phyloP scores from a whole-genome alignment of 1,139 yeast species.

The Yamadazyma aaseri region DNA sequence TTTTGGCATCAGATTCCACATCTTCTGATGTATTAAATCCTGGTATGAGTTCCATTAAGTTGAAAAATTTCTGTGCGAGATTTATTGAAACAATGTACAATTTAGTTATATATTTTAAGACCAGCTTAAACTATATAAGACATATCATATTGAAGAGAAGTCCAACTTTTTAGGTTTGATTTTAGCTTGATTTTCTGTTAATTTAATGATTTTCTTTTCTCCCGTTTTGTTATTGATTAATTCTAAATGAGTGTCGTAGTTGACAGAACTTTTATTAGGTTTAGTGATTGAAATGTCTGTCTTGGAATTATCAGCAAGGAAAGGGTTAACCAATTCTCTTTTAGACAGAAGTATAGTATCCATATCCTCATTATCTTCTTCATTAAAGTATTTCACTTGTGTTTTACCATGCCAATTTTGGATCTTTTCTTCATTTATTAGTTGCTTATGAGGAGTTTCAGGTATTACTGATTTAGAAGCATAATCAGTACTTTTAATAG shows the following conservation, averaged over 20 bases:
- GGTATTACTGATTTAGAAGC: constrained; percentile 9
- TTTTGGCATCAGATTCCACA: constrained; percentile 4
- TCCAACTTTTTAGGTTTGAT: constrained; percentile 43
- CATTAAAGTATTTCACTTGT: constrained; percentile 31
- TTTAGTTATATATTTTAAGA: background rate
- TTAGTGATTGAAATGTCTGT: background rate
- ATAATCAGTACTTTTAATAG: constrained; percentile 4
- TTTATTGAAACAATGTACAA: background rate
- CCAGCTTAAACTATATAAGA: constrained; percentile 1
- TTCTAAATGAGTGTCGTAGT: constrained; percentile 42
- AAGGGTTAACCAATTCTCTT: constrained; percentile 20
- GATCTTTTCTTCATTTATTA: constrained; percentile 34
- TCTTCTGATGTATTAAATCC: constrained; percentile 9
- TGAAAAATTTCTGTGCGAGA: background rate
- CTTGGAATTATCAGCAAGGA: constrained; percentile 12
- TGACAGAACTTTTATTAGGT: constrained; percentile 13
- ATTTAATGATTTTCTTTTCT: constrained; percentile 30
- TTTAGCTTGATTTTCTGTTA: constrained; percentile 33
- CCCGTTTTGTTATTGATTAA: constrained; percentile 40
- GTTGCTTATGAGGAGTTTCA: constrained; percentile 34
- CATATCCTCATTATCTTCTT: constrained; percentile 23
- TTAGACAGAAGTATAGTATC: constrained; percentile 2
- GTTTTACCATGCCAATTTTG: constrained; percentile 39
- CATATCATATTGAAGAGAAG: constrained; percentile 15
- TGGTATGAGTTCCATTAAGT: constrained; percentile 10